A percentile compares a stretch with the other conserved stretches of the same genome.
Conservation (phyloP, 2,329 filamentous ascomycete species). For the Colletotrichum sp. region DNA sequence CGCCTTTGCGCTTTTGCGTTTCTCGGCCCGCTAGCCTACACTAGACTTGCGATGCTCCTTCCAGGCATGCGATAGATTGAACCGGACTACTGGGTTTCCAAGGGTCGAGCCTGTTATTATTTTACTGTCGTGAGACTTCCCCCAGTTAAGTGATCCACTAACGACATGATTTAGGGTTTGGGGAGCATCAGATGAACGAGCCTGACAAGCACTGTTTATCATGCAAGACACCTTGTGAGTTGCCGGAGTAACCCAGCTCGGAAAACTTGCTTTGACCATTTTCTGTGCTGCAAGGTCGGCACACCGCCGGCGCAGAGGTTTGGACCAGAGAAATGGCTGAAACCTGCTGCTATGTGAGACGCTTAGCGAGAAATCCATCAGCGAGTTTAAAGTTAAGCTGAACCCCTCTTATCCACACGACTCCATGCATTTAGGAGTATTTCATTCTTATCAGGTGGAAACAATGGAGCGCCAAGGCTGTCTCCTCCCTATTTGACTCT, state of each 20-base stretch:
- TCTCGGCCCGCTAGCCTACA: not conserved
- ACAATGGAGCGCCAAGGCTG: not conserved
- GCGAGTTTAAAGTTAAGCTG: not conserved
- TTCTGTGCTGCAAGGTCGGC: not conserved
- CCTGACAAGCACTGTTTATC: not conserved
- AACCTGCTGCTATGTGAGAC: not conserved
- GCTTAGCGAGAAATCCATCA: not conserved
- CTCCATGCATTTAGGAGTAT: not conserved
- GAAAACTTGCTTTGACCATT: not conserved
- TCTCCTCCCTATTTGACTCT: not conserved
- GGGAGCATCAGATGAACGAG: conserved; percentile 10
- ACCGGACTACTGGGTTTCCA: not conserved
- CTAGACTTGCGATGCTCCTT: not conserved
- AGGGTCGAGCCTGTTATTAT: not conserved
- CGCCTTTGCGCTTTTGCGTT: not conserved
- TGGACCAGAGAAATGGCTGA: not conserved
- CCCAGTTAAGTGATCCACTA: not conserved
- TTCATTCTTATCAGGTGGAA: not conserved
- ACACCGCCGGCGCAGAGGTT: not conserved
- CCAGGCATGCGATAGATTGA: not conserved
- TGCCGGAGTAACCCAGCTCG: not conserved
- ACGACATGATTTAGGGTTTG: not conserved
- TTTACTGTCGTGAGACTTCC: not conserved
- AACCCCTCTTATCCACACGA: not conserved
- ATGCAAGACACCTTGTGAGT: not conserved